Base-by-base conservation (phyloP, 2,329 filamentous ascomycete species). In the Curvularia sp. region DNA sequence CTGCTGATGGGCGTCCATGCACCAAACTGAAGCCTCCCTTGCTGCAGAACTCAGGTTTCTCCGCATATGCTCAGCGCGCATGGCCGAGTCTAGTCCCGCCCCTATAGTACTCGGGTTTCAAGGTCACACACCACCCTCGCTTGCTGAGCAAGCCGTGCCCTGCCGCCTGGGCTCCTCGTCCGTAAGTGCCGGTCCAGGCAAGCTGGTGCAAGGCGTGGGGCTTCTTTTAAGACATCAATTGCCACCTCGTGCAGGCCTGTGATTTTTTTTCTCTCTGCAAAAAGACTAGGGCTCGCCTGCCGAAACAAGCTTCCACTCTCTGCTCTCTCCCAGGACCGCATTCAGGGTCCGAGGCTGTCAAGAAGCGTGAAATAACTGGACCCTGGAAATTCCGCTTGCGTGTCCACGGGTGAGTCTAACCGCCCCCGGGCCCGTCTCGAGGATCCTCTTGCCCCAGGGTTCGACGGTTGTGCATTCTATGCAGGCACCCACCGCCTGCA, bases 391-490 rank as follows among this genome's bases (percentile, higher is more conserved):
- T 41, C 54, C 55, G 49, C 41, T 57, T 54, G 46, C 38, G 49
- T 62, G 30, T 39, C 35, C 48, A 50, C 48, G 48, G 48, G 67
- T 68, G 61, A 66, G 63, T 62, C 57, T 55, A 58, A 50, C 42
- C 57, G 47, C 35, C 58, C 54, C 61, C 55, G 31, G 52, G 55
- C 51, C 51, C 39, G 53, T 48, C 56, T 28, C 33, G 26, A 35
- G 51, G 56, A 63, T 63, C 64, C 41, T 52, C 57, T 56, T 10
- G 33, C 42, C 54, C 53, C 66, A 69, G 65, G 64, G 63, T 66
- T 56, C 57, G 44, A 53, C 57, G 60, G 62, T 66, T 55, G 55
- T 44, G 57, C 57, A 61, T 55, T 58, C 51, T 62, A 57, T 48
- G 55, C 56, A 42, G 52, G 47, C 60, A 51, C 55, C 55, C 52